A percentile compares a stretch with the other conserved stretches of the same genome.
Conservation (phyloP, 495 filamentous ascomycete genomes). For the Hypoxylon fragiforme region DNA sequence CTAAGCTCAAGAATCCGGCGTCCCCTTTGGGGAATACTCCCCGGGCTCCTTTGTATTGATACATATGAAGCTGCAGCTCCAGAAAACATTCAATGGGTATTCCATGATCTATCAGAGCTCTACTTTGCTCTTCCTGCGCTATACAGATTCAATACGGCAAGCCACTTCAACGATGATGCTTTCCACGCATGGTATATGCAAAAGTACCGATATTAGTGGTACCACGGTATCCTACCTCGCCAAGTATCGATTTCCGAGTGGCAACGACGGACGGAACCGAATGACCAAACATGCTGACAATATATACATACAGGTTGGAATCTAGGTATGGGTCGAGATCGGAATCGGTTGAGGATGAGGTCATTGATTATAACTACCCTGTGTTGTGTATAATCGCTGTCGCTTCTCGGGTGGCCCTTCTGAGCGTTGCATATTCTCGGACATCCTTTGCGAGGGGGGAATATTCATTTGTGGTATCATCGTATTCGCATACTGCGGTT, state of each 20-base stretch:
- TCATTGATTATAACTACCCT: slow-evolving; percentile 40
- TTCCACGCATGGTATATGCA: slow-evolving; percentile 11
- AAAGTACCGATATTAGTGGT: slow-evolving; percentile 8
- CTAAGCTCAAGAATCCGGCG: slow-evolving; percentile 8
- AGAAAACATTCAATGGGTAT: slow-evolving; percentile 32
- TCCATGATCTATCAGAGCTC: slow-evolving; percentile 30
- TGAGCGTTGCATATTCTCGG: slow-evolving; percentile 34
- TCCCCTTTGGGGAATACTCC: not conserved
- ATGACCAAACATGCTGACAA: slow-evolving; percentile 22
- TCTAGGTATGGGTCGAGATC: slow-evolving; percentile 10
- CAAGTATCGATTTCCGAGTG: slow-evolving; percentile 16
- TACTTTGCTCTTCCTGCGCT: slow-evolving; percentile 16
- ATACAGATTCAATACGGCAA: slow-evolving; percentile 13
- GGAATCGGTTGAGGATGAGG: not conserved
- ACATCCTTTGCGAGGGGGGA: slow-evolving; percentile 35
- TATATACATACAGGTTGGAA: slow-evolving; percentile 38
- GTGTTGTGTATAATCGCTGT: slow-evolving; percentile 45
- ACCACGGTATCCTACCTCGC: slow-evolving; percentile 2
- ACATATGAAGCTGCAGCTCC: slow-evolving; percentile 18
- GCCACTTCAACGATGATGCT: slow-evolving; percentile 4
- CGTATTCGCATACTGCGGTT: slow-evolving; percentile 39
- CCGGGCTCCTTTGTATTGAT: slow-evolving; percentile 16
- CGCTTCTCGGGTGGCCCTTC: slow-evolving; percentile 42
- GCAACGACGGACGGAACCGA: slow-evolving; percentile 3
- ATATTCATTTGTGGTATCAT: slow-evolving; percentile 41